phyloP scores from a whole-genome alignment of 75 land plant genomes.

The Gnetum montanum region DNA sequence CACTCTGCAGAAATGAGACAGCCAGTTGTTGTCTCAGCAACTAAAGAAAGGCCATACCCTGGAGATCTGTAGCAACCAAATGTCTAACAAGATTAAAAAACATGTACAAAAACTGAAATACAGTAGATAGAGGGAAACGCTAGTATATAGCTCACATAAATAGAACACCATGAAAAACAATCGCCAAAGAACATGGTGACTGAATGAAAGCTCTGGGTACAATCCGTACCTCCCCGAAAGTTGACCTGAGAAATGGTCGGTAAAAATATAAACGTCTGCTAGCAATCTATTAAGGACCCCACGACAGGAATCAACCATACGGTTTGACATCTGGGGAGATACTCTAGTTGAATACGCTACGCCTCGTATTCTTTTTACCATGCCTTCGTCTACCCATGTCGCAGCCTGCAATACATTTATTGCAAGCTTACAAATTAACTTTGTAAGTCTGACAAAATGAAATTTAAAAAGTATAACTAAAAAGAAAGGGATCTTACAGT shows the following conservation, averaged over 20 bases:
- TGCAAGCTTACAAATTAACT: background rate
- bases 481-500: slow-evolving; percentile 28
- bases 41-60: slow-evolving; percentile 89
- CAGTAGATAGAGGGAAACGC: background rate
- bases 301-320: slow-evolving; percentile 77
- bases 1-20: slow-evolving; percentile 78
- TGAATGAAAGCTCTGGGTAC: too few relatives aligned
- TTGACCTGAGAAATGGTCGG: slow-evolving; percentile 72
- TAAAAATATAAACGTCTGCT: slow-evolving; percentile 88
- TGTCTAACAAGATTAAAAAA: background rate
- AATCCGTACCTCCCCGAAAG: slow-evolving; percentile 74
- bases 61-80: slow-evolving; percentile 79
- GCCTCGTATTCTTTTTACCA: slow-evolving; percentile 94
- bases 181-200: background rate
- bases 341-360: slow-evolving; percentile 73
- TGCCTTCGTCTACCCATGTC: slow-evolving; percentile 83
- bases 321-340: slow-evolving; percentile 65
- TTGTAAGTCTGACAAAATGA: background rate
- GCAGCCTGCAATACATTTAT: slow-evolving; percentile 54
- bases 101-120: background rate
- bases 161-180: too few relatives aligned
- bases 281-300: slow-evolving; percentile 71
- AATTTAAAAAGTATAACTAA: too few relatives aligned
- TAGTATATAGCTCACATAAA: too few relatives aligned
- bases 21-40: slow-evolving; percentile 86